Percentiles rank a stretch among this genome's conserved stretches.
Evolutionary conservation across 2,329 filamentous ascomycete genomes (phyloP).

Genomic region (Fusarium sp.): DNA sequence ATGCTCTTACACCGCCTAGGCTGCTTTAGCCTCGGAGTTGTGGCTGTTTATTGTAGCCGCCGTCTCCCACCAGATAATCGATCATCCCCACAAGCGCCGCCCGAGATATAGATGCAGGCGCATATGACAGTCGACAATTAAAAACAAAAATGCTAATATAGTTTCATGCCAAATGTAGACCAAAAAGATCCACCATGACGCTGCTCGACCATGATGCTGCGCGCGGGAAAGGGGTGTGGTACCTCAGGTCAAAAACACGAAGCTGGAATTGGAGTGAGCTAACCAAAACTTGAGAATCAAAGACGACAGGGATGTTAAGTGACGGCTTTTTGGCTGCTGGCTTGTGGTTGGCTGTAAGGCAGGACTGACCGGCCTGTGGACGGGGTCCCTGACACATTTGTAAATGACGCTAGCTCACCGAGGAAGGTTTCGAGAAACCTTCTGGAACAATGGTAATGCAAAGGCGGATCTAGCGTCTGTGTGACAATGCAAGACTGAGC

Average conservation of each 20-base stretch:
- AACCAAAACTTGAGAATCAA: slow-evolving; percentile 28
- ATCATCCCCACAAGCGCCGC: slow-evolving; percentile 23
- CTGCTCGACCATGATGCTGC: slow-evolving; percentile 17
- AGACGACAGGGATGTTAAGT: slow-evolving; percentile 10
- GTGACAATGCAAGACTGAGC: slow-evolving; percentile 37
- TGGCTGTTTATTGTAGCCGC: slow-evolving; percentile 12
- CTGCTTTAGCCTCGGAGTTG: slow-evolving; percentile 11
- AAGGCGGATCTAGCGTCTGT: slow-evolving; percentile 37
- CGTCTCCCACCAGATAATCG: slow-evolving; percentile 16
- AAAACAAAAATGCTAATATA: slow-evolving; percentile 14
- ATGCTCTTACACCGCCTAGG: slow-evolving; percentile 27
- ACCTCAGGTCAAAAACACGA: slow-evolving; percentile 17
- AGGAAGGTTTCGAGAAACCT: slow-evolving; percentile 57
- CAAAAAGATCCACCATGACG: slow-evolving; percentile 39
- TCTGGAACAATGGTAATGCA: slow-evolving; percentile 47
- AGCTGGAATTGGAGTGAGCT: slow-evolving; percentile 26
- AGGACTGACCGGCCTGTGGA: slow-evolving; percentile 36
- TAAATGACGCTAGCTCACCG: slow-evolving; percentile 52
- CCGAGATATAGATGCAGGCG: slow-evolving; percentile 21
- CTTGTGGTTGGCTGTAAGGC: slow-evolving; percentile 50
- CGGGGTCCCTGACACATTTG: slow-evolving; percentile 44
- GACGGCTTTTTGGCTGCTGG: slow-evolving; percentile 17
- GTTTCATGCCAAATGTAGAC: slow-evolving; percentile 4
- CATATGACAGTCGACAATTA: slow-evolving; percentile 36
- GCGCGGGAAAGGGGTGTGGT: slow-evolving; percentile 31